phyloP scores from a whole-genome alignment of 164 flowering plant genomes.

The Aristolochia fimbriata region DNA sequence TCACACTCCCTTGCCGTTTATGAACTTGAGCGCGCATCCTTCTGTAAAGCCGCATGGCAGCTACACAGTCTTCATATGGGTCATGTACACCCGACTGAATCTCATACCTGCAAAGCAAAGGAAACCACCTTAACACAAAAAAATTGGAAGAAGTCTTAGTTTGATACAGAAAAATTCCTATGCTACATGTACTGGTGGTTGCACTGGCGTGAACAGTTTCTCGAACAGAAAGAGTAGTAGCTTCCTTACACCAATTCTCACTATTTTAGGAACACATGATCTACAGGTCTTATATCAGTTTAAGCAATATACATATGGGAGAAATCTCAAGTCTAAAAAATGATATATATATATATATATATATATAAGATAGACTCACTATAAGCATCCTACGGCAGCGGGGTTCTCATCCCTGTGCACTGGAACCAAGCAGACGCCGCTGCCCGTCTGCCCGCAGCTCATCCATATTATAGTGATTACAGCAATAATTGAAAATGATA shows the following conservation, averaged over 20 bases:
- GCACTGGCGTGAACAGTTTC: too few relatives aligned
- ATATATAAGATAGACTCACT: not conserved
- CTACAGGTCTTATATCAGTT: not conserved
- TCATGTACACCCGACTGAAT: constrained; percentile 57
- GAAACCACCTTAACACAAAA: not conserved
- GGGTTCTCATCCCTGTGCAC: too few relatives aligned
- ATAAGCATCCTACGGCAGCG: not conserved
- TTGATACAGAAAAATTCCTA: not conserved
- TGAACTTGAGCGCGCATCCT: constrained; percentile 33
- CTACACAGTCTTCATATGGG: constrained; percentile 50
- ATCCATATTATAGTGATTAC: too few relatives aligned
- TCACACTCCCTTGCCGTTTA: too few relatives aligned
- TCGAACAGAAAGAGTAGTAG: not conserved
- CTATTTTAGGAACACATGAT: not conserved
- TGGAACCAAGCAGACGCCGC: too few relatives aligned
- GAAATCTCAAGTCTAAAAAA: not conserved
- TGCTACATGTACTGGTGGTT: too few relatives aligned
- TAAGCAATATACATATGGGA: too few relatives aligned
- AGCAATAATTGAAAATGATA: too few relatives aligned
- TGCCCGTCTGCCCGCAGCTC: too few relatives aligned
- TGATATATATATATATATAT: not conserved
- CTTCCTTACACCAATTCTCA: not conserved
- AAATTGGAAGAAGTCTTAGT: not conserved
- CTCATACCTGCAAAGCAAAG: constrained; percentile 37
- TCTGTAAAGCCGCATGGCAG: constrained; percentile 49